These are phyloP conservation scores for Talaromyces sp. DNA, from an alignment of 2,329 filamentous ascomycete genomes.

Conservation along the genomic window DNA sequence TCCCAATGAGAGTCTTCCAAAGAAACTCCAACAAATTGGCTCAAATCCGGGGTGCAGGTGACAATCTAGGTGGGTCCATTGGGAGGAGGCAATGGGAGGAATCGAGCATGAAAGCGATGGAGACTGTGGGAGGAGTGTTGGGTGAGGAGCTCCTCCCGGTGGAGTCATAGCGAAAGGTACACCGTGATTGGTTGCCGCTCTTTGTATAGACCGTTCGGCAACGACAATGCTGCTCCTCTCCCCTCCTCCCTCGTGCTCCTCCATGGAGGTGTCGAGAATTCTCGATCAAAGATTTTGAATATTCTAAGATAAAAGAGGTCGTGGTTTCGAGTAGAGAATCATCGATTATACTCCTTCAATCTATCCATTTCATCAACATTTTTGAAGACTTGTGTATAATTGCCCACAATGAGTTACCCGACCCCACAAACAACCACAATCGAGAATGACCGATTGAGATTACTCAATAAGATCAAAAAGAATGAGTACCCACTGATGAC, in stretches of 20 bases:
- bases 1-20: neutral
- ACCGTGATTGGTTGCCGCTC: too few relatives aligned
- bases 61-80: neutral
- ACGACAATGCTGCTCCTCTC: too few relatives aligned
- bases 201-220: too few relatives aligned
- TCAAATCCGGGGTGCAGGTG: neutral
- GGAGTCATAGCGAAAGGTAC: neutral
- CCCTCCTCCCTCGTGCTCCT: too few relatives aligned
- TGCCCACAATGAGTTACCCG: conserved; percentile 11
- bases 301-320: neutral
- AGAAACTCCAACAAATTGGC: neutral
- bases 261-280: too few relatives aligned
- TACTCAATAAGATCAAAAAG: conserved; percentile 49
- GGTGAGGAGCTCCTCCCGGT: conserved; percentile 23
- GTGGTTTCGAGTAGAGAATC: neutral
- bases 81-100: neutral
- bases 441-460: conserved; percentile 46
- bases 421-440: conserved; percentile 37
- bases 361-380: too few relatives aligned
- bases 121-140: neutral
- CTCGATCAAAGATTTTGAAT: neutral
- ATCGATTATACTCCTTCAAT: too few relatives aligned
- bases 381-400: too few relatives aligned
- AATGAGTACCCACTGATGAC: conserved; percentile 51
- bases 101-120: too few relatives aligned